Percentiles rank a stretch among this genome's conserved stretches.
These are phyloP conservation scores for Albizia julibrissin DNA, from an alignment of 306 rosid genomes.

Conservation along the genomic window DNA sequence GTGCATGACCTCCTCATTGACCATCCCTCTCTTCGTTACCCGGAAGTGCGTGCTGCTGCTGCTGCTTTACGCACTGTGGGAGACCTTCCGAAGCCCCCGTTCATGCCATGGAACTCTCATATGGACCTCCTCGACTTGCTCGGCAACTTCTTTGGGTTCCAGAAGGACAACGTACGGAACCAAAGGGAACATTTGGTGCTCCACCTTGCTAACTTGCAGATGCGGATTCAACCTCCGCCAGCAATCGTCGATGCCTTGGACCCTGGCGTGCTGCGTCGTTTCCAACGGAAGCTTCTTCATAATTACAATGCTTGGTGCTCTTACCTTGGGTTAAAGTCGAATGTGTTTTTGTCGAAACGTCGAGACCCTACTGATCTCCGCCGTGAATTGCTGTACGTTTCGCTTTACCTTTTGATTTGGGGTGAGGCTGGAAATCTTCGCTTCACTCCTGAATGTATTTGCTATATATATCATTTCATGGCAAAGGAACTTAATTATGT, in stretches of 20 bases:
- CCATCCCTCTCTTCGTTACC: constrained; percentile 82
- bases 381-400: constrained; percentile 74
- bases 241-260: constrained; percentile 50
- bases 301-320: constrained; percentile 86
- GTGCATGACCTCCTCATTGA: constrained; percentile 69
- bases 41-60: constrained; percentile 87
- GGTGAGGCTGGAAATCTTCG: constrained; percentile 91
- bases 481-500: constrained; percentile 77
- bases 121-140: constrained; percentile 91
- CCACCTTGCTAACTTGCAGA: constrained; percentile 88
- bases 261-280: constrained; percentile 49
- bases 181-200: constrained; percentile 95
- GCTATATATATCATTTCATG: constrained; percentile 78
- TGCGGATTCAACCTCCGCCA: constrained; percentile 73
- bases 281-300: constrained; percentile 61
- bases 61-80: constrained; percentile 77
- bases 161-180: constrained; percentile 77
- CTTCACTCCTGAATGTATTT: constrained; percentile 75
- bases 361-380: constrained; percentile 48
- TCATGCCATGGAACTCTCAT: constrained; percentile 47
- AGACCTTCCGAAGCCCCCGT: constrained; percentile 72
- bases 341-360: constrained; percentile 37
- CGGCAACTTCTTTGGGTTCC: constrained; percentile 73
- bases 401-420: constrained; percentile 74
- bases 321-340: constrained; percentile 63